Percentiles rank a stretch among this genome's conserved stretches.
phyloP scores from a whole-genome alignment of 2,329 filamentous ascomycete genomes.

The Lachnellula cervina region DNA sequence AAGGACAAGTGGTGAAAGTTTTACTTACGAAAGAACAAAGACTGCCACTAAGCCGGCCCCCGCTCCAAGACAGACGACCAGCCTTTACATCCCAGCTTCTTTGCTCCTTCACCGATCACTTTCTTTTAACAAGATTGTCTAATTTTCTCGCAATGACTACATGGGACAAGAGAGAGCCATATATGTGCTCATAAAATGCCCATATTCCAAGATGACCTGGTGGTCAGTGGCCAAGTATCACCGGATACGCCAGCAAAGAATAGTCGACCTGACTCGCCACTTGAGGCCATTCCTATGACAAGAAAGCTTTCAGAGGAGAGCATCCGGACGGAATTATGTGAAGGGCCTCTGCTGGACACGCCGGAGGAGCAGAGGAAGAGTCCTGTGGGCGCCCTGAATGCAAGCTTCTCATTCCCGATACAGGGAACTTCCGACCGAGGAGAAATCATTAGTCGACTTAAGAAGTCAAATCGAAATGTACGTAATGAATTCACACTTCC shows the following conservation, averaged over 20 bases:
- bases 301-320: conserved; percentile 54
- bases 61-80: conserved; percentile 16
- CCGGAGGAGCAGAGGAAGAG: conserved; percentile 11
- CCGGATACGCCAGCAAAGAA: conserved; percentile 16
- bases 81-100: neutral
- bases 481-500: conserved; percentile 14
- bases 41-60: conserved; percentile 11
- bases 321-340: conserved; percentile 56
- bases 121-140: neutral
- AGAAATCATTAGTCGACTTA: conserved; percentile 79
- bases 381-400: conserved; percentile 12
- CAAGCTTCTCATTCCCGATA: conserved; percentile 14
- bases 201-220: conserved; percentile 51
- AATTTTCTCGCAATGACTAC: conserved; percentile 18
- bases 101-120: conserved; percentile 10
- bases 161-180: conserved; percentile 16
- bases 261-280: conserved; percentile 22
- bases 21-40: conserved; percentile 4
- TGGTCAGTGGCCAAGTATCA: conserved; percentile 32
- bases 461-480: conserved; percentile 63
- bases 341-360: conserved; percentile 43
- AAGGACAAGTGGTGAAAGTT: conserved; percentile 1
- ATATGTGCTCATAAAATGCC: conserved; percentile 42
- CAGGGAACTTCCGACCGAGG: conserved; percentile 53
- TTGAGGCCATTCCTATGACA: conserved; percentile 15